Base-by-base conservation (phyloP, 306 rosid species). In the Purshia tridentata region DNA sequence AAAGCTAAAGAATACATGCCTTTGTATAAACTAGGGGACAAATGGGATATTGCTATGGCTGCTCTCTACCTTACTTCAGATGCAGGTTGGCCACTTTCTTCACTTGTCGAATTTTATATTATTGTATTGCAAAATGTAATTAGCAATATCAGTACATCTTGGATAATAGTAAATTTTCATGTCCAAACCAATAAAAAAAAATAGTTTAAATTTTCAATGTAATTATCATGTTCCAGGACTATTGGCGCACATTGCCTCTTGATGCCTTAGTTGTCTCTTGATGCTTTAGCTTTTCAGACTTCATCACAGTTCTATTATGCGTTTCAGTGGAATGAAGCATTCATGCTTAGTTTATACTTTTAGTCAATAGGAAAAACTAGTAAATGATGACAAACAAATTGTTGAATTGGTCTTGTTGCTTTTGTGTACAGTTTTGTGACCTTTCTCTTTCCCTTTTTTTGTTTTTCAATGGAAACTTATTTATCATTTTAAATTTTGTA, bases 1-100 rank as follows among this genome's bases (percentile, higher is more conserved):
- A 84, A 78, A 46, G 53, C 74, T 51, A 84, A 76, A 72, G 94
- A 88, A 1, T 65, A 72, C 65, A 79, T 73, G 88, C 96, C 98
- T 42, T 70, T 89, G 50, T 89, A 52, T 78, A 91, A 84, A 80
- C 8, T 85, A 53, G 98, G 98, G 64, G 98, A 93, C 82, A 91
- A 88, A 67, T 93, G 98, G 98, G 97, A 93, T 78, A 88, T 93
- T 81, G 98, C 96, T 20, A 93, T 93, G 97, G 83, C 98, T 67
- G 96, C 96, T 56, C 79, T 93, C 65, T 93, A 76, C 84, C 91
- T 93, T 70, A 84, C 72, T 65, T 91, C 98, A 29, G 94, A 88
- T 84, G 96, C 98, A 85, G 98, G 98, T 93, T 78, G 16, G 81
- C 74, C 18, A 55, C 69, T 40, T 77, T 67, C 9, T 49, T 63